Evolutionary conservation across 352 stramenopile species (phyloP).

Genomic region (Phytophthora pini): DNA sequence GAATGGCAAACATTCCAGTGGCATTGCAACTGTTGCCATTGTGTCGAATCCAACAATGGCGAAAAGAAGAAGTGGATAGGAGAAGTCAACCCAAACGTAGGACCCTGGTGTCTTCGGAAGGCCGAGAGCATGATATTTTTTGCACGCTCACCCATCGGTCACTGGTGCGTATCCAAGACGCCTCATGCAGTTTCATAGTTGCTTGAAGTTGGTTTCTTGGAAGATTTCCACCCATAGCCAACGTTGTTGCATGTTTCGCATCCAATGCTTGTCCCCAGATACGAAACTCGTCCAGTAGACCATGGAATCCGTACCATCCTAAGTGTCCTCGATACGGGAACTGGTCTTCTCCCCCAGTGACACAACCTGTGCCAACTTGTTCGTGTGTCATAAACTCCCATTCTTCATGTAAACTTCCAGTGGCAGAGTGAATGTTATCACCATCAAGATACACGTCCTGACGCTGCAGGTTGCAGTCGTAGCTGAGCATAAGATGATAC

Average conservation of each 20-base stretch:
- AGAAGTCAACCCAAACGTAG: background rate
- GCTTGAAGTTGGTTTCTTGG: background rate
- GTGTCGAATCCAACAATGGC: background rate
- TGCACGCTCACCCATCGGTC: conserved; percentile 10
- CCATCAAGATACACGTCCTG: conserved; percentile 41
- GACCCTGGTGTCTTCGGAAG: background rate
- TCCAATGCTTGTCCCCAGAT: conserved; percentile 28
- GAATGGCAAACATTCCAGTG: conserved; percentile 2
- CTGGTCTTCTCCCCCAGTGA: conserved; percentile 14
- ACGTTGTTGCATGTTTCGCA: background rate
- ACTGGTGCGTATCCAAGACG: background rate
- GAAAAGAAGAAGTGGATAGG: background rate
- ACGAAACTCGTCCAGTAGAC: conserved; percentile 42
- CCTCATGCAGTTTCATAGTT: conserved; percentile 3
- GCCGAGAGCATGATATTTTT: conserved; percentile 4
- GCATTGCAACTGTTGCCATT: background rate
- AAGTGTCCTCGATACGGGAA: conserved; percentile 7
- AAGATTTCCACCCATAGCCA: conserved; percentile 10
- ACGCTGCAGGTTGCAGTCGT: conserved; percentile 21
- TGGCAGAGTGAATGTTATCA: conserved; percentile 6
- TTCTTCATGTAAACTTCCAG: conserved; percentile 16
- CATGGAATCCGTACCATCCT: conserved; percentile 45
- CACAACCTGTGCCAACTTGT: conserved; percentile 44
- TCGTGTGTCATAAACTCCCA: conserved; percentile 25
- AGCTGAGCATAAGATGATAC: conserved; percentile 47